Evolutionary conservation across 768 basidiomycete genomes (phyloP), one percentile per base, ranked within the genome.

Genomic region (Tulasnella sp.): DNA sequence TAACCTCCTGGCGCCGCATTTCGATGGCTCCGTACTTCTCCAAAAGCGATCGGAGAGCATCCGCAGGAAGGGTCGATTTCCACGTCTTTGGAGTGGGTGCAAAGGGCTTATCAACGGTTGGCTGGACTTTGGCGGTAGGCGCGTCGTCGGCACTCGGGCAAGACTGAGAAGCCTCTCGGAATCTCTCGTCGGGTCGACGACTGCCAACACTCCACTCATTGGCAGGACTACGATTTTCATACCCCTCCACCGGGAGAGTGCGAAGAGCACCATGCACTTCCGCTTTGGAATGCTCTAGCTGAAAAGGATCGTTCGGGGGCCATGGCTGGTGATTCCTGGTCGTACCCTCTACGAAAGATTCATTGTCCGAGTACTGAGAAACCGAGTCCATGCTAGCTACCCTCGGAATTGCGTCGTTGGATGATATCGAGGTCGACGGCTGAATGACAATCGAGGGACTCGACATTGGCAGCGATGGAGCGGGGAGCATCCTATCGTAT

Each of bases 1-100:
- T 89, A 46, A 90, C 83, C 80, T 90, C 90, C 81, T 93, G 92
- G 3, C 92, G 87, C 23, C 86, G 86, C 81, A 88, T 86, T 81
- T 93, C 92, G 4, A 82, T 80, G 15, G 86, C 83, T 0, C 88
- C 91, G 75, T 88, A 84, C 26, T 83, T 82, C 11, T 84, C 81
- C 23, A 83, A 78, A 0, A 90, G 83, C 0, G 84, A 81, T 10
- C 83, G 81, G 80, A 85, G 88, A 13, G 83, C 83, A 0, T 81
- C 81, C 0, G 81, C 75, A 0, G 82, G 77, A 7, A 89, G 75
- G 7, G 80, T 83, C 10, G 84, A 82, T 1, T 83, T 83, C 86
- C 86, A 87, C 0, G 84, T 83, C 32, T 71, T 67, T 29, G 37
- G 18, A 3, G 40, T 4, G n/a, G 32, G 16, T 23, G 40, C 26